Evolutionary conservation across 2,329 filamentous ascomycete species (phyloP).

Genomic region (Fusarium sp.): DNA sequence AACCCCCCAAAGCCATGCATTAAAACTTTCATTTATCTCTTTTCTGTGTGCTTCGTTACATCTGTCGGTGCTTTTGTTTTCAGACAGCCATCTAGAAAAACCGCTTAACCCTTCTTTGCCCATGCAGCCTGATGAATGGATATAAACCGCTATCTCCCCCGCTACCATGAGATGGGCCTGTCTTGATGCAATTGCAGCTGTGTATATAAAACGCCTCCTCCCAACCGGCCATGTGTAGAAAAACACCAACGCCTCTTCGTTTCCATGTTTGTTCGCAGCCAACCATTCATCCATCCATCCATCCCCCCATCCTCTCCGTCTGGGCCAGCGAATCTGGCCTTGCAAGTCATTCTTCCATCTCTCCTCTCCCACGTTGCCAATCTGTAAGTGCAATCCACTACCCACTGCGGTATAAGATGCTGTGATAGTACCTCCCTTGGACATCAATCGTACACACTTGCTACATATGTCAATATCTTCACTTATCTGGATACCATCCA

Average conservation of each 20-base stretch:
- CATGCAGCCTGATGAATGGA: conserved; percentile 35
- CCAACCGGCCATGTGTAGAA: conserved; percentile 42
- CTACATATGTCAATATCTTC: conserved; percentile 31
- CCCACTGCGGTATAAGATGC: conserved; percentile 34
- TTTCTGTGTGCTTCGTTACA: conserved; percentile 45
- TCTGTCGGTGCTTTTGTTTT: conserved; percentile 43
- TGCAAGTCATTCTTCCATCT: conserved; percentile 30
- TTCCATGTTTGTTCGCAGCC: conserved; percentile 36
- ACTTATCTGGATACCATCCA: conserved; percentile 36
- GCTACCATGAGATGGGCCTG: conserved; percentile 36
- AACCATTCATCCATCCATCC: conserved; percentile 2
- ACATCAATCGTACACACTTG: conserved; percentile 43
- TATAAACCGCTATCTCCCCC: conserved; percentile 38
- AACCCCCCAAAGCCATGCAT: conserved; percentile 11
- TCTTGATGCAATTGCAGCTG: conserved; percentile 42
- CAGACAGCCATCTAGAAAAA: conserved; percentile 43
- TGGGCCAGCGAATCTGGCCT: conserved; percentile 16
- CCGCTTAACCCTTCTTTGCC: conserved; percentile 40
- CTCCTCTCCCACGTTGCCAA: conserved; percentile 31
- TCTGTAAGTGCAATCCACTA: conserved; percentile 35
- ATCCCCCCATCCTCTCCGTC: background rate
- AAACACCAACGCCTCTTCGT: conserved; percentile 44
- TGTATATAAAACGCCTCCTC: conserved; percentile 45
- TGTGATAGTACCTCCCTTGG: conserved; percentile 24
- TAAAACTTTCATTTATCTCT: conserved; percentile 44